Evolutionary conservation across 345 rosid species (phyloP), one percentile per base, ranked within the genome.

Genomic region (Populus simonii): DNA sequence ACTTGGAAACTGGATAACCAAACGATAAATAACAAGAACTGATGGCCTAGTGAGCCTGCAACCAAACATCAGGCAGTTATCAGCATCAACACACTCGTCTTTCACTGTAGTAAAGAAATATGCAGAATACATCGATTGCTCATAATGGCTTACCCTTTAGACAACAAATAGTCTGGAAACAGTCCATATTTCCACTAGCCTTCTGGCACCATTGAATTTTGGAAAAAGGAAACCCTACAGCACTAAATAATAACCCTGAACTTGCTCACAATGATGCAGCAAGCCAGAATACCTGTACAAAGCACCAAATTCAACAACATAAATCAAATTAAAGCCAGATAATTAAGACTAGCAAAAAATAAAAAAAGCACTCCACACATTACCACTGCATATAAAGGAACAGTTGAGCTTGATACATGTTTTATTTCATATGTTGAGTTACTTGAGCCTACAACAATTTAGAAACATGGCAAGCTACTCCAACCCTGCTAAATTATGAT

Each of bases 1-100:
- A 92, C 93, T 82, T 88, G 92, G 82, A 92, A 87, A 83, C 86
- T 82, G 13, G 87, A 91, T 80, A 91, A 65, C 93, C 92, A 93
- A 74, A 91, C 80, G 39, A 88, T 83, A 76, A 89, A 88, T 79
- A 90, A 72, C 82, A 93, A 84, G 68, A 92, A 74, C 70, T 74
- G 86, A 47, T 81, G 90, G 83, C 87, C 87, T 75, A 82, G 66
- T 70, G 79, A 90, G 72, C 94, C 98, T 93, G 92, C 75, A 79
- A 86, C 22, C 79, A 78, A 76, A 83, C 12, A 78, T 35, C 80
- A 83, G 78, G 39, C 41, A 80, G 43, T 53, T 67, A 76, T 86
- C 83, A 82, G 78, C 62, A 63, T 65, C 47, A 57, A 78, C 53
- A 77, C 36, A 51, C 53, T 66, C 39, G 17, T 55, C 65, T 36